phyloP scores from a whole-genome alignment of 805 yeast species.

The Geotrichum ghanense region DNA sequence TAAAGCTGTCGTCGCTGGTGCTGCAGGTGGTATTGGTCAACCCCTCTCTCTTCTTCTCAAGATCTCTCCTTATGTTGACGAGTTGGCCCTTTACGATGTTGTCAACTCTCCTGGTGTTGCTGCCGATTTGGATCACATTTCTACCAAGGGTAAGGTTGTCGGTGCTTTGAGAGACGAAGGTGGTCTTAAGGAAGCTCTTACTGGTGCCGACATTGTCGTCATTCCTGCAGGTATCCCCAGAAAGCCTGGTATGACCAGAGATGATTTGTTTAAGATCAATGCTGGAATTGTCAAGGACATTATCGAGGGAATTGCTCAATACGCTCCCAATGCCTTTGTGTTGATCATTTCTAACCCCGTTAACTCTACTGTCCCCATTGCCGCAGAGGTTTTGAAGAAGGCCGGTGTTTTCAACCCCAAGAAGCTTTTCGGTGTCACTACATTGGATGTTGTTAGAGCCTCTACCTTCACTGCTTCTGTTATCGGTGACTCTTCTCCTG shows the following conservation, averaged over 20 bases:
- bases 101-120: slow-evolving; percentile 81
- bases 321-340: slow-evolving; percentile 64
- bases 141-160: slow-evolving; percentile 49
- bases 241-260: slow-evolving; percentile 93
- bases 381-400: slow-evolving; percentile 65
- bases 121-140: slow-evolving; percentile 77
- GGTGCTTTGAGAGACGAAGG: slow-evolving; percentile 54
- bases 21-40: slow-evolving; percentile 93
- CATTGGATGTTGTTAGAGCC: slow-evolving; percentile 79
- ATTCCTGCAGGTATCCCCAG: slow-evolving; percentile 92
- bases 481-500: slow-evolving; percentile 31
- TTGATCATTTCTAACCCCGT: slow-evolving; percentile 88
- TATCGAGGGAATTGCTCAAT: slow-evolving; percentile 61
- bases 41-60: slow-evolving; percentile 79
- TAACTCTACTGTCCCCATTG: slow-evolving; percentile 85
- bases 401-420: slow-evolving; percentile 58
- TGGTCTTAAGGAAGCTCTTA: slow-evolving; percentile 57
- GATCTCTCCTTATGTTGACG: slow-evolving; percentile 48
- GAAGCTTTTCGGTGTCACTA: slow-evolving; percentile 79
- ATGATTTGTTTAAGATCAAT: slow-evolving; percentile 74
- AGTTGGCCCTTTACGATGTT: slow-evolving; percentile 73
- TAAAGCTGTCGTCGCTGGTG: slow-evolving; percentile 57
- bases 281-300: slow-evolving; percentile 69
- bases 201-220: slow-evolving; percentile 73
- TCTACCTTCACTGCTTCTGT: slow-evolving; percentile 58